Evolutionary conservation across 1,284 basidiomycete genomes (phyloP), one percentile per base, ranked within the genome.

Genomic region (Sporisorium graminicola): DNA sequence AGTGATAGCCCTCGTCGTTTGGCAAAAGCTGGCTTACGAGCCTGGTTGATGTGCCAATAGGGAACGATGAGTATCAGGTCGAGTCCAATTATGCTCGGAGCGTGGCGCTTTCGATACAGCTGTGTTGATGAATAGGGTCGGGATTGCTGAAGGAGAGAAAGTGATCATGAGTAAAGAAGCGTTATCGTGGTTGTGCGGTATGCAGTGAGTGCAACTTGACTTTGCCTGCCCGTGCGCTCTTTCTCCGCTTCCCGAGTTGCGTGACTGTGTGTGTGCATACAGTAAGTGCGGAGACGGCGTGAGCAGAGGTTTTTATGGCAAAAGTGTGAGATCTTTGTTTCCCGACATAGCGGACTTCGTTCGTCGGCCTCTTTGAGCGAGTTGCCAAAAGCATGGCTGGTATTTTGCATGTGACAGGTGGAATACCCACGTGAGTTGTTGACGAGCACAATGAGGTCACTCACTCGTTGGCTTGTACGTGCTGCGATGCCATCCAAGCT

Each of bases 381-480:
- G n/a, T n/a, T n/a, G n/a, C n/a, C n/a, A n/a, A 31, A 31, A 31
- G 7, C 16, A 33, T 16, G 20, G 2, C 7, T n/a, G 29, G 27
- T 31, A 13, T 14, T 40, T 42, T 12, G 52, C 49, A 51, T 51
- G 49, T 51, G 49, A 51, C 49, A 51, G 49, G 49, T 35, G 29
- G 13, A 35, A 53, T 18, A 35, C 33, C 52, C 52, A 53, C 52
- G 52, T 53, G 37, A 53, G 52, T n/a, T 31, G 29, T 18, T 7
- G 37, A 6, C 3, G 40, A 24, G 52, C 26, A 35, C 22, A 35
- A 53, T 53, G 52, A 53, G 52, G 52, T 53, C 52, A 53, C 50
- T 52, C 10, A 10, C 29, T 43, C 16, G 8, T 43, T n/a, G n/a
- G n/a, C n/a, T n/a, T n/a, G n/a, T n/a, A n/a, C n/a, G n/a, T n/a